Base-by-base conservation (phyloP, 306 rosid species). In the Quercus aquifolioides region DNA sequence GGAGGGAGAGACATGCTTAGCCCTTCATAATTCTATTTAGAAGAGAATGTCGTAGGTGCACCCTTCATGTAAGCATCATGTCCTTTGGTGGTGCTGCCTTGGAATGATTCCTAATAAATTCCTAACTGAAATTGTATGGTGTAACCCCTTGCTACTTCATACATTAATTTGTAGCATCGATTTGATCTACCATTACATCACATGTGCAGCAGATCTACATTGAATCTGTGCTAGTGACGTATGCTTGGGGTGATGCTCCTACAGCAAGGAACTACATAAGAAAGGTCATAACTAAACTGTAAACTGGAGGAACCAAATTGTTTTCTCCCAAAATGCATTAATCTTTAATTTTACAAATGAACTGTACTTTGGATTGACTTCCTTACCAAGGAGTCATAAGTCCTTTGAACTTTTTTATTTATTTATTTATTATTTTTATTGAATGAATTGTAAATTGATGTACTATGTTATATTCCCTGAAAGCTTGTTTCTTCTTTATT, bases 401-500 rank as follows among this genome's bases (percentile, higher is more conserved):
- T 55, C 74, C 74, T 71, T 25, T 46, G 20, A 43, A 7, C 19
- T 49, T 5, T 1, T 49, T 5, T 18, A 43, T 20, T 43, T 35
- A 35, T 43, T 59, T 55, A 52, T 71, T 23, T 17, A 10, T 74
- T 78, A 43, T 79, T n/a, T 7, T 49, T 11, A 51, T 21, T 71
- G 56, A 43, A 69, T 30, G 58, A 71, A 51, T 10, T 49, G 54
- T 49, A 49, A 20, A 71, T 41, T 23, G 18, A 9, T 1, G 59
- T 12, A 17, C 23, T 14, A 28, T 6, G 41, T 67, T 23, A 3
- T 67, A 14, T 67, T 67, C n/a, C 71, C 54, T 26, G 2, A 52
- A 26, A 25, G 41, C 35, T 79, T 56, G 12, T 67, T 83, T 83
- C 69, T 52, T 79, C 46, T 33, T 4, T 74, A 35, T 55, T 65